Percentiles rank a stretch among this genome's conserved stretches.
These are phyloP conservation scores for Neodidymelliopsis sp. DNA, from an alignment of 2,329 filamentous ascomycete genomes.

Conservation along the genomic window DNA sequence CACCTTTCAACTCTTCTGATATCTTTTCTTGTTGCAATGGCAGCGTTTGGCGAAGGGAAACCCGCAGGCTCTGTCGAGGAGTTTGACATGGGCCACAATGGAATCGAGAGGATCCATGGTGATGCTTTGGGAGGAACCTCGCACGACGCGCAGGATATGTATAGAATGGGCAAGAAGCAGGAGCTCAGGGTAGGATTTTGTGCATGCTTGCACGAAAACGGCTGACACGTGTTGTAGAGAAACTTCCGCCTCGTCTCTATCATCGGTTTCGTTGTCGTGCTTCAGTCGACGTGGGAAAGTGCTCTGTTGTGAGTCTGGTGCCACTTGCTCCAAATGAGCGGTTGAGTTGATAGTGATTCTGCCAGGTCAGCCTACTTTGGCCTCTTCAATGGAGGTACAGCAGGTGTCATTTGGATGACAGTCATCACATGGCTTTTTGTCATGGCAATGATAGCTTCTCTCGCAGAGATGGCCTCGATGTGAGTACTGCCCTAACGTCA, in stretches of 20 bases:
- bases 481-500: neutral
- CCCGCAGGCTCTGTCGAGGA: slow-evolving; percentile 18
- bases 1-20: neutral
- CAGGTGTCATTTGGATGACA: slow-evolving; percentile 39
- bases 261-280: slow-evolving; percentile 25
- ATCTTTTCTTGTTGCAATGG: slow-evolving; percentile 1
- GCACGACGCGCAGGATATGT: slow-evolving; percentile 30
- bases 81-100: slow-evolving; percentile 16
- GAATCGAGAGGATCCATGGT: slow-evolving; percentile 11
- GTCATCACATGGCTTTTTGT: slow-evolving; percentile 33
- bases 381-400: slow-evolving; percentile 36
- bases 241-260: slow-evolving; percentile 29
- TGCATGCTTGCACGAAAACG: neutral
- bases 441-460: slow-evolving; percentile 27
- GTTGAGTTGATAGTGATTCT: neutral
- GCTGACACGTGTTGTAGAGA: slow-evolving; percentile 15
- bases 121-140: slow-evolving; percentile 20
- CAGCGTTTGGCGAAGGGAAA: slow-evolving; percentile 7
- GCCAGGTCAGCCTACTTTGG: slow-evolving; percentile 21
- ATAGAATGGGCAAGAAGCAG: slow-evolving; percentile 35
- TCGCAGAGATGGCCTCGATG: slow-evolving; percentile 45
- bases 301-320: slow-evolving; percentile 17
- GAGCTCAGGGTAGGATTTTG: slow-evolving; percentile 21
- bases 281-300: slow-evolving; percentile 32
- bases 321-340: neutral